These are phyloP conservation scores for Aspergillus thermomutatus DNA, from an alignment of 2,329 filamentous ascomycete genomes.

Conservation along the genomic window DNA sequence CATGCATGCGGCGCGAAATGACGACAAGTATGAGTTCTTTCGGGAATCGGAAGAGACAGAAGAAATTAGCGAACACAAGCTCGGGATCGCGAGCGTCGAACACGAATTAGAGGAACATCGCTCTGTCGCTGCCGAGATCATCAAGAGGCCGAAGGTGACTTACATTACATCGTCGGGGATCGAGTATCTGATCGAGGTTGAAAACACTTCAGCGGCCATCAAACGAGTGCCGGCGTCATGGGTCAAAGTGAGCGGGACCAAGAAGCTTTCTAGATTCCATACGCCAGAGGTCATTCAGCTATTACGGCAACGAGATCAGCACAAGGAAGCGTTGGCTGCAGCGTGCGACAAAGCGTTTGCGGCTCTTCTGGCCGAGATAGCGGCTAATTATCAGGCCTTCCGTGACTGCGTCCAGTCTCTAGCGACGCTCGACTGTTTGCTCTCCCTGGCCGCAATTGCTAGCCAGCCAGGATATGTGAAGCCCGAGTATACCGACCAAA, in stretches of 20 bases:
- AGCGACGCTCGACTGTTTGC: constrained; percentile 81
- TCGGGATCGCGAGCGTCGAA: constrained; percentile 88
- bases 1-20: constrained; percentile 71
- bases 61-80: constrained; percentile 80
- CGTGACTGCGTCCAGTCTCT: constrained; percentile 85
- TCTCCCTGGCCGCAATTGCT: constrained; percentile 81
- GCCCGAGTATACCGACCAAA: constrained; percentile 64
- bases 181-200: constrained; percentile 90
- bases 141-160: constrained; percentile 69
- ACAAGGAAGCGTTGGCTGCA: constrained; percentile 87
- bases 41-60: constrained; percentile 83
- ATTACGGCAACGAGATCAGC: constrained; percentile 83
- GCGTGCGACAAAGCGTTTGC: constrained; percentile 84
- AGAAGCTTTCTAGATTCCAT: constrained; percentile 88
- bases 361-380: constrained; percentile 68
- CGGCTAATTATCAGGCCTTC: constrained; percentile 80
- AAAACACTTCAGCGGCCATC: constrained; percentile 66
- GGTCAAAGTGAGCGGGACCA: constrained; percentile 92
- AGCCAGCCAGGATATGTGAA: constrained; percentile 83
- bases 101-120: constrained; percentile 80
- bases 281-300: constrained; percentile 83
- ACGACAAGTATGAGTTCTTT: constrained; percentile 96
- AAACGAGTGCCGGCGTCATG: constrained; percentile 90
- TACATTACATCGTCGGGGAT: constrained; percentile 87
- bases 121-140: constrained; percentile 63